Evolutionary conservation across 345 rosid species (phyloP), one percentile per base, ranked within the genome.

Genomic region (Citrus unshiu): DNA sequence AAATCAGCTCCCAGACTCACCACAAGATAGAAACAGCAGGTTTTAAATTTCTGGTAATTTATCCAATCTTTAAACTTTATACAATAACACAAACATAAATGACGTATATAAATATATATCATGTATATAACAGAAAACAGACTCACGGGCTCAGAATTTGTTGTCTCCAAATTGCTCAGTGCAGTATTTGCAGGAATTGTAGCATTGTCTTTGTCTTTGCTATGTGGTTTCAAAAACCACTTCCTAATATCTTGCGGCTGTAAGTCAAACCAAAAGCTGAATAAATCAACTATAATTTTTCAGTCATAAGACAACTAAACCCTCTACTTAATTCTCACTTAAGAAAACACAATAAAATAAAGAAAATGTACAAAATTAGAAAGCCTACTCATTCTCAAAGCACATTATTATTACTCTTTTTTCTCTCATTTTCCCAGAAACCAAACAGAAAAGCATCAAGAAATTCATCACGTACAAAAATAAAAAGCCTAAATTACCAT

Each of bases 191-290:
- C 84, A 24, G 81, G 75, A 80, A 80, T 86, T 6, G 86, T 72
- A 24, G 87, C 86, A 82, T 25, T 81, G 60, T 79, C 91, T 77
- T 86, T 90, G 77, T 81, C 83, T 79, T 90, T 93, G n/a, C 88
- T 90, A 79, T 96, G 99, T 1, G 99, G 83, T 90, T 94, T 96
- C 95, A 94, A 84, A 54, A 96, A 90, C 99, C 99, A 96, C 82
- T 94, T 96, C 85, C 99, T 87, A 81, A 96, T 96, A 87, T 93
- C 99, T 49, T 75, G 78, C 24, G 95, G 92, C 99, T 95, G 90
- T 78, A 81, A 84, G 74, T 61, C 78, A 76, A 76, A 77, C 68
- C 40, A 67, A 54, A 54, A 73, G 27, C 66, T 64, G 9, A 37
- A 58, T 54, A 22, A 3, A 61, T 9, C 9, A 76, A 46, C 9